Evolutionary conservation across 768 basidiomycete species (phyloP).

Genomic region (Daedaleopsis nitida): DNA sequence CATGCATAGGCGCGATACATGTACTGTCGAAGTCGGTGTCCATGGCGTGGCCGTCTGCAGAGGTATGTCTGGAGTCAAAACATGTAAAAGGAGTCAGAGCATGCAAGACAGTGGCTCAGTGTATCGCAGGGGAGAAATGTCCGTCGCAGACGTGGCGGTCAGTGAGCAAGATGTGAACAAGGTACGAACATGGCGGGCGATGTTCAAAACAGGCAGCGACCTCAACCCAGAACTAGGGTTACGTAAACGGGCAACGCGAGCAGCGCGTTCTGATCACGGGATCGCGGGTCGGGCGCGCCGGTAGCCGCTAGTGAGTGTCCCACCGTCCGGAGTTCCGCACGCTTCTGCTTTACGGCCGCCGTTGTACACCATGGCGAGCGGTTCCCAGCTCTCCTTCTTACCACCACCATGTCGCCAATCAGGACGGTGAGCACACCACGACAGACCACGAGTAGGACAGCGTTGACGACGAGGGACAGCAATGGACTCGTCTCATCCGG

Average conservation of each 20-base stretch:
- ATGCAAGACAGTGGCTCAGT: background rate
- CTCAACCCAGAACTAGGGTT: constrained; percentile 16
- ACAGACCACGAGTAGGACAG: background rate
- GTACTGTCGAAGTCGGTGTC: background rate
- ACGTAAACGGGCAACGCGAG: constrained; percentile 13
- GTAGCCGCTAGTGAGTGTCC: background rate
- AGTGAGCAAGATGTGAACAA: background rate
- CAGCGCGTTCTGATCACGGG: constrained; percentile 35
- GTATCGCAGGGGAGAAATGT: background rate
- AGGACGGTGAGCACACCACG: constrained; percentile 45
- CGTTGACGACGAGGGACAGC: constrained; percentile 34
- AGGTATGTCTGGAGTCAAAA: background rate
- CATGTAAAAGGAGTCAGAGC: background rate
- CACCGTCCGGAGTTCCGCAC: constrained; percentile 17
- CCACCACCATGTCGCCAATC: constrained; percentile 55
- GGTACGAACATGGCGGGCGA: background rate
- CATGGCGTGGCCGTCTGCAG: background rate
- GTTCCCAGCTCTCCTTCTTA: constrained; percentile 10
- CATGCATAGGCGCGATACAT: constrained; percentile 37
- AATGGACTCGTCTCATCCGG: constrained; percentile 82
- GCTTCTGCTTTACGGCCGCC: constrained; percentile 7
- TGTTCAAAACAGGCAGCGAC: constrained; percentile 5
- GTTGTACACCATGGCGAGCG: constrained; percentile 1
- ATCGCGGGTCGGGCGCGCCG: constrained; percentile 15
- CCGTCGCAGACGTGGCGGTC: constrained; percentile 4